Conservation (phyloP, 1,284 basidiomycete species). For the Microbotryum saponariae region DNA sequence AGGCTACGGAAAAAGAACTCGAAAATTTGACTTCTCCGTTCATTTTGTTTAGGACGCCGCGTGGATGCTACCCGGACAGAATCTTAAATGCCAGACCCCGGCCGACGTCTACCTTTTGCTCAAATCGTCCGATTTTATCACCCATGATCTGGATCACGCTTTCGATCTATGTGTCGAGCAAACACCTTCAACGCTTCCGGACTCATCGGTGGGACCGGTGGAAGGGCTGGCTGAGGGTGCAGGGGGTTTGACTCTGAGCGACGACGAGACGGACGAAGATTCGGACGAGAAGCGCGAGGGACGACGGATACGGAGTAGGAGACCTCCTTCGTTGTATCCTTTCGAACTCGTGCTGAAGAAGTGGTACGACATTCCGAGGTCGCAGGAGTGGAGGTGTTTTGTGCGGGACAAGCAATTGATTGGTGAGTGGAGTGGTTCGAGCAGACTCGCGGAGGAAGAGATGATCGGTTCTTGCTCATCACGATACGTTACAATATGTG, state of each 20-base stretch:
- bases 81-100: slow-evolving; percentile 75
- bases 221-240: slow-evolving; percentile 20
- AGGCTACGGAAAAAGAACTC: too few species aligned
- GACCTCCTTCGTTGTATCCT: slow-evolving; percentile 45
- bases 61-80: slow-evolving; percentile 83
- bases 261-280: slow-evolving; percentile 1
- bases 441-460: neutral
- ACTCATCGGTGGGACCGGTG: neutral
- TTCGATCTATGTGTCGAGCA: slow-evolving; percentile 50
- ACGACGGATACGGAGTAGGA: neutral
- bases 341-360: slow-evolving; percentile 86
- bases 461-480: neutral
- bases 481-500: neutral
- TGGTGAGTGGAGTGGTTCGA: slow-evolving; percentile 48
- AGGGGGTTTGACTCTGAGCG: neutral
- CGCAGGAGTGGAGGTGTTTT: slow-evolving; percentile 80
- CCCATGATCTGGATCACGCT: slow-evolving; percentile 62
- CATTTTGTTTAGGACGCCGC: slow-evolving; percentile 62
- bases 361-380: slow-evolving; percentile 77
- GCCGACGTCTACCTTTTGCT: slow-evolving; percentile 86
- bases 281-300: neutral
- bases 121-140: slow-evolving; percentile 85
- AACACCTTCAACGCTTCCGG: slow-evolving; percentile 42
- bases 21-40: too few species aligned
- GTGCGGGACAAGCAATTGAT: slow-evolving; percentile 61